Base-by-base conservation (phyloP, 345 rosid species). In the Citrus unshiu region DNA sequence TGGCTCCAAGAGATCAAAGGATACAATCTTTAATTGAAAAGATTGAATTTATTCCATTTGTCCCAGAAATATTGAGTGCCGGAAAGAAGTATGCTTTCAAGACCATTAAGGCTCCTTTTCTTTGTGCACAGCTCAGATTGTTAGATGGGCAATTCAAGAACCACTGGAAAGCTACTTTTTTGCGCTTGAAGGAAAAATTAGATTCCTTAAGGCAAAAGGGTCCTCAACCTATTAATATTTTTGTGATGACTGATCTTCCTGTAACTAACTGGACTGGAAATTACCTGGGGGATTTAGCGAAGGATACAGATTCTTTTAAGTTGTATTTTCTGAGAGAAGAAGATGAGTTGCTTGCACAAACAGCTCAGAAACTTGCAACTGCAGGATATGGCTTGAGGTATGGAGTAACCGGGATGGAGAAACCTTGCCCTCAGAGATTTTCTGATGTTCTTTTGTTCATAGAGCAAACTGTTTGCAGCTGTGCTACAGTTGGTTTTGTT, bases 91-190 rank as follows among this genome's bases (percentile, higher is more conserved):
- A 84, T 84, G 90, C 91, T 18, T 62, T 73, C 3, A 88, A 86
- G 68, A 85, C 77, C 30, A 91, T 93, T 62, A 93, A 87, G 81
- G 89, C 81, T 16, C 93, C 95, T 57, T 96, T 91, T 86, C 87
- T 92, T 43, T 94, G 98, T 81, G 96, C 93, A 1, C 98, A 94
- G 86, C 97, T 94, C 58, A 92, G 98, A 75, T 72, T 97, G 82
- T 84, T 97, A 54, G 99, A 97, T 78, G 99, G 98, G 12, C 98
- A 94, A 88, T 97, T 97, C 85, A 97, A 94, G 85, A 97, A 91
- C 82, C 99, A 93, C 61, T 68, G 93, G 96, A 89, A 89, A 81
- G 69, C 84, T 49, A 92, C 97, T 25, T 97, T 94, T 84, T 64
- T 25, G 19, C 82, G 88, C 63, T 85, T 97, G 70, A 81, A 88